Evolutionary conservation across 768 basidiomycete species (phyloP), one percentile per base, ranked within the genome.

Genomic region (Lactarius evosmus): DNA sequence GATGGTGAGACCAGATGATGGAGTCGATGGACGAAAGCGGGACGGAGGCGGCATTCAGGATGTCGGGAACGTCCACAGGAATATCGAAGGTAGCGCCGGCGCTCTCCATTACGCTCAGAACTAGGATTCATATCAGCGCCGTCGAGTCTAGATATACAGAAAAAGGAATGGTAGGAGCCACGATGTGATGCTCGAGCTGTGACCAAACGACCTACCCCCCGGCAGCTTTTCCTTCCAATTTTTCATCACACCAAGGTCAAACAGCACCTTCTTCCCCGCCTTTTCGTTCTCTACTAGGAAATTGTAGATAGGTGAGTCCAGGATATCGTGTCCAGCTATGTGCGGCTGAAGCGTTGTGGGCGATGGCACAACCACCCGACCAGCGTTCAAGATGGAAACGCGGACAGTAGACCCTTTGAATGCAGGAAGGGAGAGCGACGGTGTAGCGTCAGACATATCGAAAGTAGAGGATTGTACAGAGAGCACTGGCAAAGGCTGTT

Each of bases 201-300:
- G n/a, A n/a, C n/a, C n/a, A n/a, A n/a, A n/a, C n/a, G n/a, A n/a
- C n/a, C n/a, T n/a, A n/a, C n/a, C n/a, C n/a, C n/a, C n/a, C n/a
- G n/a, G 32, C 16, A 34, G 22, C 32, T 55, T 55, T 36, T 55
- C 54, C 14, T 32, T 36, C 54, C 34, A 36, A 55, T 7, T 33
- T 36, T 55, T 55, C 54, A 32, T 55, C 4, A 55, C 22, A 25
- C 54, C 54, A 34, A 55, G 54, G 17, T 55, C 54, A 34, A 22
- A 55, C 25, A 56, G 25, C 22, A 41, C 16, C 17, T 56, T 41
- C 56, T 41, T 40, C 29, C 56, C 56, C 29, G 16, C 19, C 11
- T 8, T 41, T 19, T 56, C 56, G 16, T 56, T 56, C 30, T 56
- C 56, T 14, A 56, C 56, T 12, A 56, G 56, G 56, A 56, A 56